Evolutionary conservation across 805 yeast species (phyloP), one percentile per base, ranked within the genome.

Genomic region (Zygosaccharomyces pseudorouxii): DNA sequence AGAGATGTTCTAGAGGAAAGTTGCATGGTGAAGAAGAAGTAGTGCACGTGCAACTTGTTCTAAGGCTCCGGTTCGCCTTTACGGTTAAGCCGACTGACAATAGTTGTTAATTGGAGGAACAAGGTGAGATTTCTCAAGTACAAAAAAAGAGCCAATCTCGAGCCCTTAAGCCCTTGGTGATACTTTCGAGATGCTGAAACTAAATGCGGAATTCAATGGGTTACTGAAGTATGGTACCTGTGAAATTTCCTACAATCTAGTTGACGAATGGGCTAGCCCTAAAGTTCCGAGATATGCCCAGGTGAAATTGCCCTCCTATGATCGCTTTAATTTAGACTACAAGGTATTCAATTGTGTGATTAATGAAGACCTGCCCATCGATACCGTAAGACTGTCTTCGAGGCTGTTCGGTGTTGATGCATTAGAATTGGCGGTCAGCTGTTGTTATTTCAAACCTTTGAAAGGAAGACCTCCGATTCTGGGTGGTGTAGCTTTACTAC

Each of bases 1-100:
- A 84, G 84, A 62, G 95, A 88, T 59, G 78, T 85, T 58, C 71
- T 87, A 64, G 44, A 45, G 22, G 51, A 54, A 11, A 61, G 66
- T 33, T 50, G 57, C 10, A 48, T 64, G 43, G 19, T 62, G 23
- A 52, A 52, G 37, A 53, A 50, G 45, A 45, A 45, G 14, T 54
- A 40, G 27, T 8, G 20, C 38, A 23, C 28, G 30, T 38, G 41
- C 43, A 4, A n/a, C 27, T 4, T 31, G 16, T 27, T 35, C 35
- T 22, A 23, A 16, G 35, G 35, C 18, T 35, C 25, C 18, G n/a
- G n/a, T 36, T 35, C 29, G 35, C 25, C 36, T 29, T 29, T 33
- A 16, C 5, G 18, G 18, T 41, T 41, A 27, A 10, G 10, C 36
- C 25, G 18, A 41, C 28, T 41, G 4, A 2, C 29, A 41, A 27